Base-by-base conservation (phyloP, 352 stramenopile species). In the Globisporangium solare region DNA sequence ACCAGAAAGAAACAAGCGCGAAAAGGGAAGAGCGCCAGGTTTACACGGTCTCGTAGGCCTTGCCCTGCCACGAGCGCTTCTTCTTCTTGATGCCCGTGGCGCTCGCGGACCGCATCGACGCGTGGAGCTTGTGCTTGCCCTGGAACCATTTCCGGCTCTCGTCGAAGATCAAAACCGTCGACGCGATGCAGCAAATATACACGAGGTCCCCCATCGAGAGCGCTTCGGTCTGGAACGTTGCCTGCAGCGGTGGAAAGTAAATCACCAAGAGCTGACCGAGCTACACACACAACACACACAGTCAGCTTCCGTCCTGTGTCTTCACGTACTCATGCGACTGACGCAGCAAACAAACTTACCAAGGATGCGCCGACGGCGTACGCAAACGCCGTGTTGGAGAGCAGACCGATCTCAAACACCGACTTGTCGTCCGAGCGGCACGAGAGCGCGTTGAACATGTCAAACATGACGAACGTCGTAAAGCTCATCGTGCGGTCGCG, bases 401-500 rank as follows among this genome's bases (percentile, higher is more conserved):
- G 68, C 12, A 97, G 67, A 18, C 78, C 86, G 24, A 98, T 89
- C 64, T 97, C 74, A 32, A 97, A 97, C 45, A 99, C 85, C 35
- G 88, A 96, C 66, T 95, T 94, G 70, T 97, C 89, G 12, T 97
- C 88, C 37, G 92, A 98, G 56, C 96, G 91, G 70, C 96, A 99
- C 35, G 88, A 96, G 45, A 98, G 92, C 11, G 96, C 96, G 71
- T 99, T 99, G 70, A 99, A 97, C 71, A 99, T 97, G 78, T 99
- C 96, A 42, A 97, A 98, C 74, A 98, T 97, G 24, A 99, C 95
- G 69, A 99, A 99, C 13, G 93, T 98, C 62, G 97, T 99, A 76
- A 99, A 99, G 54, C 95, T 99, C 95, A 99, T 98, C 15, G 96
- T 99, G 32, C 93, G 97, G 62, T 98, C 96, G 40, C 95, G 86